Conservation (phyloP, 2,329 filamentous ascomycete genomes). For the Ophiocordyceps robertsii region DNA sequence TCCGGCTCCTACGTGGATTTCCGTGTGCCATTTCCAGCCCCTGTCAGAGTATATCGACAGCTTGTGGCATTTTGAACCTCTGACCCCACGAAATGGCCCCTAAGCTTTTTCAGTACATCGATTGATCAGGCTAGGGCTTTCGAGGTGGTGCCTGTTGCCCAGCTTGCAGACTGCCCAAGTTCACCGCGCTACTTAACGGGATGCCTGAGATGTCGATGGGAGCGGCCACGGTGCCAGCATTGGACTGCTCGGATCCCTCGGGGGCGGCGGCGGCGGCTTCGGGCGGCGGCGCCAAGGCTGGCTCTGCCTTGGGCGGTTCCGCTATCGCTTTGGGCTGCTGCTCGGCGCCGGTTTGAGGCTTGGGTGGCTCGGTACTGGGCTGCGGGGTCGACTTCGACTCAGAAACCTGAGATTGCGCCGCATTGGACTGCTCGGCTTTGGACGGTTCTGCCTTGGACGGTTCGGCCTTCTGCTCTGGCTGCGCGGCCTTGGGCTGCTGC, state of each 20-base stretch:
- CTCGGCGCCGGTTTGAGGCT: background rate
- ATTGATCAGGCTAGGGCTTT: too few relatives aligned
- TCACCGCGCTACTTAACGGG: conserved; percentile 26
- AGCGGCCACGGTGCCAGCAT: background rate
- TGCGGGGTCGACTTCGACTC: too few relatives aligned
- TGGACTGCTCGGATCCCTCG: too few relatives aligned
- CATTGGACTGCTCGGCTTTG: background rate
- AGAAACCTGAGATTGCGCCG: too few relatives aligned
- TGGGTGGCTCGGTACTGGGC: too few relatives aligned
- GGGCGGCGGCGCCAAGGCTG: background rate
- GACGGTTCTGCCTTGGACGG: background rate
- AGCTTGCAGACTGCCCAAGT: conserved; percentile 22
- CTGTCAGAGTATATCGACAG: too few relatives aligned
- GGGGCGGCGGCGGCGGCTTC: background rate
- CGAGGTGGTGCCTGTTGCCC: background rate
- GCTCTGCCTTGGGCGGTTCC: background rate
- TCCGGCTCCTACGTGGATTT: too few relatives aligned
- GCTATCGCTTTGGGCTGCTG: too few relatives aligned
- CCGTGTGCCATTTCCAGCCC: too few relatives aligned
- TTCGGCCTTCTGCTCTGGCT: background rate
- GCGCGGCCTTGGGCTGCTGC: background rate
- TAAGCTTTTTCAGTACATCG: too few relatives aligned
- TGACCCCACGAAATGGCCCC: too few relatives aligned
- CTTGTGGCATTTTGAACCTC: too few relatives aligned
- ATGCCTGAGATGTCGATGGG: conserved; percentile 25